A percentile compares a stretch with the other conserved stretches of the same genome.
Evolutionary conservation across 768 basidiomycete genomes (phyloP).

Genomic region (Lentinula edodes): DNA sequence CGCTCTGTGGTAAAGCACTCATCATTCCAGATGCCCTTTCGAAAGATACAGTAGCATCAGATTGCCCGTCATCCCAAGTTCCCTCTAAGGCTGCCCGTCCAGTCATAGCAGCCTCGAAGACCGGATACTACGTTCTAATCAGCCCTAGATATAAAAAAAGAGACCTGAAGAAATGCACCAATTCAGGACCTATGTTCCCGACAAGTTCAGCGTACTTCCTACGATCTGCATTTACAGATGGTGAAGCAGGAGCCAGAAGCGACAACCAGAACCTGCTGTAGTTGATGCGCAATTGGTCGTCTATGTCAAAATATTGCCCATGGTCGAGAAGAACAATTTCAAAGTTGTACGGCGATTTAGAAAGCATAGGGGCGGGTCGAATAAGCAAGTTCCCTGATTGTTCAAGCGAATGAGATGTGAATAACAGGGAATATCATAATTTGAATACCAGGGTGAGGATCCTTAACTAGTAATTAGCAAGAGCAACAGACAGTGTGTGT

Average conservation of each 20-base stretch:
- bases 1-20: slow-evolving; percentile 65
- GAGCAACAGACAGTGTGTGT: background rate
- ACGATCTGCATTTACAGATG: slow-evolving; percentile 58
- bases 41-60: slow-evolving; percentile 26
- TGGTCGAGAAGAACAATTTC: slow-evolving; percentile 95
- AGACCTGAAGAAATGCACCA: slow-evolving; percentile 44
- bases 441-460: slow-evolving; percentile 74
- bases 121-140: slow-evolving; percentile 59
- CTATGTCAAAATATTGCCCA: slow-evolving; percentile 89
- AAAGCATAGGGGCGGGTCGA: slow-evolving; percentile 55
- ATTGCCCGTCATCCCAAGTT: slow-evolving; percentile 35
- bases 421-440: background rate
- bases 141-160: background rate
- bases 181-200: slow-evolving; percentile 83
- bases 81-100: slow-evolving; percentile 73
- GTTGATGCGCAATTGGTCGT: slow-evolving; percentile 71
- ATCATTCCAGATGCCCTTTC: slow-evolving; percentile 72
- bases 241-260: slow-evolving; percentile 69
- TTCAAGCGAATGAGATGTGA: slow-evolving; percentile 5
- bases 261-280: slow-evolving; percentile 90
- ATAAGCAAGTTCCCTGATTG: slow-evolving; percentile 82
- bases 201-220: slow-evolving; percentile 86
- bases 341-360: slow-evolving; percentile 87
- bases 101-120: slow-evolving; percentile 96
- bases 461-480: slow-evolving; percentile 33